Evolutionary conservation across 345 rosid species (phyloP).

Genomic region (Boechera divaricarpa): DNA sequence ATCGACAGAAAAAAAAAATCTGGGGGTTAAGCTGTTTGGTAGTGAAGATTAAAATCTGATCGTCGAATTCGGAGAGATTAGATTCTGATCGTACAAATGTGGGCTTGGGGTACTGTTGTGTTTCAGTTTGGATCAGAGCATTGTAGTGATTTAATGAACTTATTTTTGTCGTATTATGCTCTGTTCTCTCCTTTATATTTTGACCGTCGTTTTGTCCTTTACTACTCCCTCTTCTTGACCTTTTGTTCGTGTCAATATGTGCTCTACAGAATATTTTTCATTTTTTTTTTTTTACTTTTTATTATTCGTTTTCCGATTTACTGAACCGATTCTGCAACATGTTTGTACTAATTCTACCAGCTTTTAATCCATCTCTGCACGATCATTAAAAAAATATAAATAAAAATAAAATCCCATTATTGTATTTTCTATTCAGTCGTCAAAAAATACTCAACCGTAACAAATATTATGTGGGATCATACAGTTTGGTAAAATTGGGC

Average conservation of each 20-base stretch:
- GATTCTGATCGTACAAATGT: conserved; percentile 50
- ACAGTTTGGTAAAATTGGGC: not conserved
- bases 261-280: conserved; percentile 35
- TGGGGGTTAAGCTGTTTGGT: conserved; percentile 28
- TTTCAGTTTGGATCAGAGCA: conserved; percentile 52
- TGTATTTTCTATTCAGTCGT: not conserved
- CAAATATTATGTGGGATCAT: not conserved
- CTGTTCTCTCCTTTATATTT: conserved; percentile 34
- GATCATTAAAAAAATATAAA: conserved; percentile 22
- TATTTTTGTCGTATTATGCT: conserved; percentile 47
- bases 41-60: conserved; percentile 47
- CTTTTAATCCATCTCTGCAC: conserved; percentile 48
- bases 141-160: conserved; percentile 51
- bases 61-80: conserved; percentile 45
- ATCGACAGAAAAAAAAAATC: not conserved
- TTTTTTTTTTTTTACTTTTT: not conserved
- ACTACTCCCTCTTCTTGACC: conserved; percentile 38
- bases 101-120: conserved; percentile 46
- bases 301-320: conserved; percentile 33
- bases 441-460: not conserved
- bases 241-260: conserved; percentile 48
- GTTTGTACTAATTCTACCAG: conserved; percentile 45
- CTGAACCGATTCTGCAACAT: conserved; percentile 47
- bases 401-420: not conserved
- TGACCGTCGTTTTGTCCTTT: conserved; percentile 49